Percentiles rank a stretch among this genome's conserved stretches.
These are phyloP conservation scores for Cladosporium colombiae DNA, from an alignment of 2,329 filamentous ascomycete species.

Conservation along the genomic window DNA sequence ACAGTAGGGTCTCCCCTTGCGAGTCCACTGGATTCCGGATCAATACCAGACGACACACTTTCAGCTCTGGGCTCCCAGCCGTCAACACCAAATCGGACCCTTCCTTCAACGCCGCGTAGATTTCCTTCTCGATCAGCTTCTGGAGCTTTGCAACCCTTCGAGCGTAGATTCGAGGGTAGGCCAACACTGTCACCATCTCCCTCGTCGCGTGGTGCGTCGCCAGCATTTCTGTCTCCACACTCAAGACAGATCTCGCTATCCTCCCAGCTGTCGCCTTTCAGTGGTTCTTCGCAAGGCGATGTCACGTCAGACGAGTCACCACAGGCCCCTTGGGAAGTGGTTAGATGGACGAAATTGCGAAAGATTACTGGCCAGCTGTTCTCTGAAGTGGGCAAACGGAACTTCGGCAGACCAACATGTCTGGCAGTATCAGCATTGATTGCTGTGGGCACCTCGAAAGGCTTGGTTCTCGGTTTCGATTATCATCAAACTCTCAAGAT, in stretches of 20 bases:
- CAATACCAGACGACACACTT: constrained; percentile 79
- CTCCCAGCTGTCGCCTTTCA: constrained; percentile 56
- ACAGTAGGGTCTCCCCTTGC: constrained; percentile 42
- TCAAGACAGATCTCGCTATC: constrained; percentile 63
- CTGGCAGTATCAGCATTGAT: constrained; percentile 85
- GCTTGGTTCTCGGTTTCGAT: constrained; percentile 92
- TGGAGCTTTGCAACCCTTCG: constrained; percentile 87
- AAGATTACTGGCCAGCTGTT: constrained; percentile 89
- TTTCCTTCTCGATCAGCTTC: constrained; percentile 69
- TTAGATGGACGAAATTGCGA: constrained; percentile 90
- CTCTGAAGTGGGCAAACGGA: constrained; percentile 87
- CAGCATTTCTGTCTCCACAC: constrained; percentile 73
- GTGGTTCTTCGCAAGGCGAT: constrained; percentile 67
- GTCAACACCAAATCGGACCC: constrained; percentile 71
- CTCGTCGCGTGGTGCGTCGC: constrained; percentile 72
- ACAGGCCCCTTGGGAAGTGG: constrained; percentile 91
- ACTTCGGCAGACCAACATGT: constrained; percentile 89
- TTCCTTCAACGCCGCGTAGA: constrained; percentile 61
- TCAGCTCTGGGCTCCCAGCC: constrained; percentile 68
- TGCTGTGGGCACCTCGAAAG: constrained; percentile 89
- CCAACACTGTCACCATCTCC: constrained; percentile 64
- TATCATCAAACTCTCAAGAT: constrained; percentile 94
- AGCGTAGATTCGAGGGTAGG: constrained; percentile 88
- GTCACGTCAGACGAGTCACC: constrained; percentile 46
- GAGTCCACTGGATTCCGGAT: constrained; percentile 71